Evolutionary conservation across 2,329 filamentous ascomycete genomes (phyloP).

Genomic region (Epichloe glyceriae): DNA sequence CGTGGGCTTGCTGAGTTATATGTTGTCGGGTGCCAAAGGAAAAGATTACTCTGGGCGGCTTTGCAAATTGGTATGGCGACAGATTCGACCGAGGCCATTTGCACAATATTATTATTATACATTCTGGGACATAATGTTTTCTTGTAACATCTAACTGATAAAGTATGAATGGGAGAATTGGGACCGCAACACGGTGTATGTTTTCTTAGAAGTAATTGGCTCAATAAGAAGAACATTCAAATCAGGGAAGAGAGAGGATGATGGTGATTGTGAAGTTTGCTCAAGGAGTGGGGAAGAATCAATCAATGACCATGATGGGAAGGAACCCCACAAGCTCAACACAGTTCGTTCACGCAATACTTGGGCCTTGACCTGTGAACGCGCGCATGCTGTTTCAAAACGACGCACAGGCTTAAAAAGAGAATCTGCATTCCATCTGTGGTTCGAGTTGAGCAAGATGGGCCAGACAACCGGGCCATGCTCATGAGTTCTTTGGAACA

Average conservation of each 20-base stretch:
- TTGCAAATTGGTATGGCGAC: background rate
- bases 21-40: background rate
- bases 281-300: too few species aligned
- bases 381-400: background rate
- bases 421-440: too few species aligned
- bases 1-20: background rate
- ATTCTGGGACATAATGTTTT: slow-evolving; percentile 5
- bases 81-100: background rate
- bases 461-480: too few species aligned
- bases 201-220: background rate
- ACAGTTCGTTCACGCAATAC: too few species aligned
- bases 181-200: background rate
- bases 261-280: too few species aligned
- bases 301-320: too few species aligned
- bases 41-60: background rate
- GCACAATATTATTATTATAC: background rate
- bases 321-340: too few species aligned
- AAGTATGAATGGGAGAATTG: background rate
- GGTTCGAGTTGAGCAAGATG: too few species aligned
- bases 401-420: background rate
- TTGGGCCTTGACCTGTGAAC: too few species aligned
- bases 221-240: background rate
- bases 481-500: too few species aligned
- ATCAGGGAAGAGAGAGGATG: background rate
- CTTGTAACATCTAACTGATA: slow-evolving; percentile 4